phyloP scores from a whole-genome alignment of 108 stramenopile species.

The Pelagomonas calceolata region DNA sequence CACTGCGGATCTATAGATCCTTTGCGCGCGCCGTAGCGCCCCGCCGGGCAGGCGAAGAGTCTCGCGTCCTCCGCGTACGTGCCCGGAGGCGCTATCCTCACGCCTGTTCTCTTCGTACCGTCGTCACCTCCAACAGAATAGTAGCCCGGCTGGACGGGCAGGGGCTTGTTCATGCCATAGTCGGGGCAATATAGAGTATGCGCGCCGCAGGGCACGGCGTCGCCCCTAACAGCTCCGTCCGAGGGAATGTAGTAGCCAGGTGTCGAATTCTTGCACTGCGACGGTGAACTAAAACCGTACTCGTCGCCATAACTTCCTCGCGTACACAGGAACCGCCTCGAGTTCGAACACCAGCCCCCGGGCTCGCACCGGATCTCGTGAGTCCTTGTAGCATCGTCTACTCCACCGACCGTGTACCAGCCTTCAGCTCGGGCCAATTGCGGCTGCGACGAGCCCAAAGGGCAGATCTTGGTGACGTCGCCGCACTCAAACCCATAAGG shows the following conservation, averaged over 20 bases:
- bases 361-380: neutral
- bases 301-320: neutral
- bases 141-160: neutral
- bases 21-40: slow-evolving; percentile 24
- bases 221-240: neutral
- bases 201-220: neutral
- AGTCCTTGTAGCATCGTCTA: neutral
- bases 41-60: slow-evolving; percentile 22
- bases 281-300: neutral
- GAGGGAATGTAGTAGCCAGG: neutral
- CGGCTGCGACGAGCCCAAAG: neutral
- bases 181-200: neutral
- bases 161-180: neutral
- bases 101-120: neutral
- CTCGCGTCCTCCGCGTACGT: slow-evolving; percentile 11
- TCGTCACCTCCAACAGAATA: neutral
- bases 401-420: neutral
- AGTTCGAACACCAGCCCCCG: neutral
- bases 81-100: slow-evolving; percentile 3
- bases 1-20: slow-evolving; percentile 2
- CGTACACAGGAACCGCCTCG: neutral
- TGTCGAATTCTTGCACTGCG: neutral
- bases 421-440: neutral
- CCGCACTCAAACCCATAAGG: neutral
- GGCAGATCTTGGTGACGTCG: neutral